Evolutionary conservation across 1,284 basidiomycete genomes (phyloP).

Genomic region (Laetiporus sulphureus): DNA sequence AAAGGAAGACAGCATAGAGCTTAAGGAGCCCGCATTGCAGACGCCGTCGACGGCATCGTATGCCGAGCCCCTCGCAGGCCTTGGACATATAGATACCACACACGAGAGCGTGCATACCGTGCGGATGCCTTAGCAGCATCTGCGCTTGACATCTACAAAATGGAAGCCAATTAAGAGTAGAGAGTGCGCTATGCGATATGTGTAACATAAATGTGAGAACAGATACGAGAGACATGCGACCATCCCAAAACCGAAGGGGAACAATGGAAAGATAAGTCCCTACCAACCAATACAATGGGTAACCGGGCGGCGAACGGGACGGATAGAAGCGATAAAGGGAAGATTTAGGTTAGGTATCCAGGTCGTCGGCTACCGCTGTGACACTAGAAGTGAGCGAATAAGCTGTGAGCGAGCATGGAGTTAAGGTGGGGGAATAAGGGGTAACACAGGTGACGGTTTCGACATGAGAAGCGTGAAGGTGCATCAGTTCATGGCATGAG

Average conservation of each 20-base stretch:
- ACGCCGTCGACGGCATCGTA: too few relatives aligned
- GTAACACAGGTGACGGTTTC: neutral
- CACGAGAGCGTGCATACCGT: neutral
- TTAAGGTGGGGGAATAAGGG: neutral
- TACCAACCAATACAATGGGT: too few relatives aligned
- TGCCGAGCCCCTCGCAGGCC: too few relatives aligned
- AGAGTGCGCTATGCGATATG: conserved; percentile 7
- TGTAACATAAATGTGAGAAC: conserved; percentile 7
- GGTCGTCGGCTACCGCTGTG: too few relatives aligned
- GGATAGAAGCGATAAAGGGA: too few relatives aligned
- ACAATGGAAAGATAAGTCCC: conserved; percentile 3
- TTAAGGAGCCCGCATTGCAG: neutral
- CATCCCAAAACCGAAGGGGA: neutral
- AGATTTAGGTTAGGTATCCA: too few relatives aligned
- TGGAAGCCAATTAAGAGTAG: conserved; percentile 7
- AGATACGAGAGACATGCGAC: conserved; percentile 3
- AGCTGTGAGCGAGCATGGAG: neutral
- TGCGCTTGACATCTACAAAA: conserved; percentile 1
- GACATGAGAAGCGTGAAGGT: conserved; percentile 5
- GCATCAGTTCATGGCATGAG: neutral
- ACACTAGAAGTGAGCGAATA: neutral
- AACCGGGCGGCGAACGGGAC: too few relatives aligned
- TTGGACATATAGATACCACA: too few relatives aligned
- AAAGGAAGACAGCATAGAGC: neutral
- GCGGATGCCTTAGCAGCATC: neutral